phyloP scores from a whole-genome alignment of 345 rosid species.

The Salix viminalis region DNA sequence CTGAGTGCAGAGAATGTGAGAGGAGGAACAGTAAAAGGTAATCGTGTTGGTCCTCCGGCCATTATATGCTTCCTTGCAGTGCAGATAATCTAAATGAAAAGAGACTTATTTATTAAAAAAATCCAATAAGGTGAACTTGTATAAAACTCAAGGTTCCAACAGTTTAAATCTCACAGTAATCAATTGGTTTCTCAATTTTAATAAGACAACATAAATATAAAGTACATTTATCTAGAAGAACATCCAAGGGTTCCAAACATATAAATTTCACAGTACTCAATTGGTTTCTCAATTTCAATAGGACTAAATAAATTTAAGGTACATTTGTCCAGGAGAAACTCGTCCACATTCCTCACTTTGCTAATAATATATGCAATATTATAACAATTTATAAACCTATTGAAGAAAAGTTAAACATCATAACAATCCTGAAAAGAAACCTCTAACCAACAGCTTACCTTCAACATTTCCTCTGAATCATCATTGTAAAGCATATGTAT shows the following conservation, averaged over 20 bases:
- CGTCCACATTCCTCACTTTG: not conserved
- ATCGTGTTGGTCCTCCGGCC: slow-evolving; percentile 85
- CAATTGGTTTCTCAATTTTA: not conserved
- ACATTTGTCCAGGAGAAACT: not conserved
- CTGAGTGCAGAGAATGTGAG: slow-evolving; percentile 73
- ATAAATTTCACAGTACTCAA: not conserved
- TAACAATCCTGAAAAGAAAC: not conserved
- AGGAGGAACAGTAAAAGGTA: slow-evolving; percentile 88
- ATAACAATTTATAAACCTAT: not conserved
- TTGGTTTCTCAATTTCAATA: not conserved
- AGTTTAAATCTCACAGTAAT: not conserved
- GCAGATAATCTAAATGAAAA: slow-evolving; percentile 53
- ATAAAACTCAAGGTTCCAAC: not conserved
- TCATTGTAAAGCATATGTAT: slow-evolving; percentile 81
- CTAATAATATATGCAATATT: not conserved
- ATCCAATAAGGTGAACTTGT: not conserved
- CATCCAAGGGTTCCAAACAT: not conserved
- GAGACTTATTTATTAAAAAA: not conserved
- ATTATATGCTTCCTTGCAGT: slow-evolving; percentile 76
- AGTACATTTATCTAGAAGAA: not conserved
- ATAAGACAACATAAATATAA: not conserved
- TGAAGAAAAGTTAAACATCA: not conserved
- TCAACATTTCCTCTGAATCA: slow-evolving; percentile 91
- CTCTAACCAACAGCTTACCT: slow-evolving; percentile 41
- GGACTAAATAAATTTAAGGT: not conserved